These are phyloP conservation scores for Psilocybe subaeruginosa DNA, from an alignment of 768 basidiomycete genomes.

Conservation along the genomic window DNA sequence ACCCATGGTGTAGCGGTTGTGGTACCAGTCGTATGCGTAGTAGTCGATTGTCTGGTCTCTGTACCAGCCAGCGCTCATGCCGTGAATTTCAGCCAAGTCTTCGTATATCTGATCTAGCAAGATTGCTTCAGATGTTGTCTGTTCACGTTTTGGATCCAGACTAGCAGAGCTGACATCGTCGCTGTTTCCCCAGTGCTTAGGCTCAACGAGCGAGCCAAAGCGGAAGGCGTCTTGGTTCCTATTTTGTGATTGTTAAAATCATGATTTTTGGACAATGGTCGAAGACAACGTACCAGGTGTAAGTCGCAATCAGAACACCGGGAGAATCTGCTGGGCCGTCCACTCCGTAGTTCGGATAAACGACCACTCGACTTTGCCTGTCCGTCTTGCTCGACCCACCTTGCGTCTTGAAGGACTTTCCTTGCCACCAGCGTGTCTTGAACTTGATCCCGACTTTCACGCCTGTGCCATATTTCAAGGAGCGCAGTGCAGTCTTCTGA, in stretches of 20 bases:
- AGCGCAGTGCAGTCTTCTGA: slow-evolving; percentile 36
- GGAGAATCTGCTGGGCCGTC: neutral
- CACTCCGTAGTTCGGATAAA: slow-evolving; percentile 10
- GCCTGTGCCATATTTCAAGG: slow-evolving; percentile 30
- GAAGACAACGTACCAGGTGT: slow-evolving; percentile 3
- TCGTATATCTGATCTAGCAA: slow-evolving; percentile 9
- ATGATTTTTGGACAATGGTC: neutral
- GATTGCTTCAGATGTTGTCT: neutral
- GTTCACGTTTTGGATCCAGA: slow-evolving; percentile 2
- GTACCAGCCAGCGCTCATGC: neutral
- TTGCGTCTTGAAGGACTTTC: neutral
- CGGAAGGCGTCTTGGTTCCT: slow-evolving; percentile 12
- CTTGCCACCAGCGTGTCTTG: slow-evolving; percentile 36
- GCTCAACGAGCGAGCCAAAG: slow-evolving; percentile 11
- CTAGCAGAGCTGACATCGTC: neutral
- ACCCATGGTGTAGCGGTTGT: slow-evolving; percentile 12
- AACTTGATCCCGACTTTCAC: slow-evolving; percentile 40
- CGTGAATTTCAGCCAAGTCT: slow-evolving; percentile 7
- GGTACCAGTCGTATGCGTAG: slow-evolving; percentile 14
- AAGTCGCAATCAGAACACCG: slow-evolving; percentile 9
- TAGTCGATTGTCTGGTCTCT: neutral
- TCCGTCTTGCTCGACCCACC: slow-evolving; percentile 12
- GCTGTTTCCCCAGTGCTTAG: slow-evolving; percentile 8
- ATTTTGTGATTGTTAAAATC: too few relatives aligned
- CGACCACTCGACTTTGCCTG: slow-evolving; percentile 10